Evolutionary conservation across 257 asterid species (phyloP), one percentile per base, ranked within the genome.

Genomic region (Datura wrightii): DNA sequence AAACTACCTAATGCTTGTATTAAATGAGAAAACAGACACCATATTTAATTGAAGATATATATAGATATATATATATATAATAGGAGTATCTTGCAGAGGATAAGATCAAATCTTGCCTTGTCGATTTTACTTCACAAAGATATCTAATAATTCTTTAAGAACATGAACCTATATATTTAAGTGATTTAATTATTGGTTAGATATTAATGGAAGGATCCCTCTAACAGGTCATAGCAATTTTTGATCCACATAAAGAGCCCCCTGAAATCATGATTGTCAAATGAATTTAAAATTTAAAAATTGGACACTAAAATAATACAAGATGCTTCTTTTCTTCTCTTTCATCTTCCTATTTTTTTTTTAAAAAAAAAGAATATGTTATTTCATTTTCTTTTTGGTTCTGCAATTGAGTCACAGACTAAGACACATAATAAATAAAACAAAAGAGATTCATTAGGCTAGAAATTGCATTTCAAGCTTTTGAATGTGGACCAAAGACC

Each of bases 21-120:
- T 72, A 79, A 79, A 80, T 86, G 83, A 86, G 65, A 56, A 85
- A 71, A 76, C 36, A 15, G 56, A 52, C 46, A 81, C 19, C 79
- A 70, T 87, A 85, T 79, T 86, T 80, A 71, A 62, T 78, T 31
- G 42, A 78, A 3, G 82, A 52, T 78, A 78, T 74, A 36, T n/a
- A n/a, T n/a, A n/a, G n/a, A n/a, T n/a, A n/a, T n/a, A 52, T 78
- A 78, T 74, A 36, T 39, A 5, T 5, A 69, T 69, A 39, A 16
- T 69, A 41, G 53, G 36, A 65, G 54, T 65, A 82, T 84, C 79
- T 34, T 74, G 78, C 46, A 36, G 15, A 79, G 65, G 90, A 89
- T 88, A 84, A 82, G 87, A 70, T 10, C 88, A 82, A 76, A 74
- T 82, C 81, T 83, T 72, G 85, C 58, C 87, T 19, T 13, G 42